phyloP scores from a whole-genome alignment of 192 early-diverging fungal species.

The Backusella psychrophila region DNA sequence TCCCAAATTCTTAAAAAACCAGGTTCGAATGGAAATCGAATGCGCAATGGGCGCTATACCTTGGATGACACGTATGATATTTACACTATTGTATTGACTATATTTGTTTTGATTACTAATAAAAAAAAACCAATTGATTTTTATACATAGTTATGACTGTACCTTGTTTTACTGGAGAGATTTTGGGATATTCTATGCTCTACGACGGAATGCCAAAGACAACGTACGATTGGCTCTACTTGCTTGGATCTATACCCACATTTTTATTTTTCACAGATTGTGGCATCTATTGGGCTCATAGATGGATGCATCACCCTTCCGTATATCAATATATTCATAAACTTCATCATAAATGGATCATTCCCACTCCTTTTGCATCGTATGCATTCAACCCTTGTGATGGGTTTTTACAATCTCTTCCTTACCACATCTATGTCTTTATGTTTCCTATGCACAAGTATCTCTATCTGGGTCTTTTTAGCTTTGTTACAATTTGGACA shows the following conservation, averaged over 20 bases:
- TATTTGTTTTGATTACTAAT: neutral
- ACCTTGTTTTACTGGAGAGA: constrained; percentile 89
- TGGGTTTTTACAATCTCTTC: constrained; percentile 93
- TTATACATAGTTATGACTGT: constrained; percentile 63
- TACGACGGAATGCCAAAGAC: constrained; percentile 24
- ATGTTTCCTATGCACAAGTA: constrained; percentile 89
- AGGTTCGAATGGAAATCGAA: constrained; percentile 83
- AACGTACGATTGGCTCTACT: constrained; percentile 72
- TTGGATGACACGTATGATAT: constrained; percentile 53
- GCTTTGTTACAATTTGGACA: constrained; percentile 92
- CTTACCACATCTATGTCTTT: constrained; percentile 91
- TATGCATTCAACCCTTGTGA: constrained; percentile 97
- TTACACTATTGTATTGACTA: neutral
- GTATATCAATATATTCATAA: constrained; percentile 90
- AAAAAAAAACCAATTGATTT: neutral
- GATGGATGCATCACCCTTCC: constrained; percentile 83
- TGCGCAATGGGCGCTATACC: constrained; percentile 79
- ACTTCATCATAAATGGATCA: constrained; percentile 50
- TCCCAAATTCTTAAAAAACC: constrained; percentile 89
- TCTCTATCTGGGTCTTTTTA: constrained; percentile 81
- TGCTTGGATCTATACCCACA: constrained; percentile 56
- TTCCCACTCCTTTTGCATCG: constrained; percentile 91
- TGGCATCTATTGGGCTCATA: constrained; percentile 96
- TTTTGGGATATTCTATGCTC: constrained; percentile 83
- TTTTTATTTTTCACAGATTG: constrained; percentile 95